Base-by-base conservation (phyloP, 495 filamentous ascomycete genomes). In the Aspergillus bridgeri region DNA sequence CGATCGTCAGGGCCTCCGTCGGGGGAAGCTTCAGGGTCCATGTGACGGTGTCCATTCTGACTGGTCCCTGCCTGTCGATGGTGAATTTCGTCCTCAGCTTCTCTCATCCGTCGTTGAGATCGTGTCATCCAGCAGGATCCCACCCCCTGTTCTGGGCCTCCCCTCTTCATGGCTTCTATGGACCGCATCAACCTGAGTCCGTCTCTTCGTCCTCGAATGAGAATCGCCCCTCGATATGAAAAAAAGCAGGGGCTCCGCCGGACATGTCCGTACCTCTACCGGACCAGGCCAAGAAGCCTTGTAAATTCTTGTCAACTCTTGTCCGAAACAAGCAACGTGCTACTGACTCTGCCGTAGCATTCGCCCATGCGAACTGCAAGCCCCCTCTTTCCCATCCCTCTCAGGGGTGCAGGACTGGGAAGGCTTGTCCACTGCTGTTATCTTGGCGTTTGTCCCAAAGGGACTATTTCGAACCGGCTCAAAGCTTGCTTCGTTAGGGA, bases 221-320 rank as follows among this genome's bases (percentile, higher is more conserved):
- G 15, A 29, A 51, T 51, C 54, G 33, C 51, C 54, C 15, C 3
- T 13, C 11, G 18, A 48, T n/a, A n/a, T n/a, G n/a, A n/a, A n/a
- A n/a, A n/a, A n/a, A n/a, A n/a, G n/a, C n/a, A n/a, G 38, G 43
- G 6, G 20, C 48, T 48, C 5, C 13, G 7, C 47, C 47, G 46
- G 54, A 29, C 27, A 42, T 51, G 20, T 50, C 54, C 54, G 56
- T 53, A 38, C 56, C 21, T 50, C 23, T 15, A 29, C 15, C 44
- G n/a, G 43, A 15, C n/a, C 23, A n/a, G 29, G 51, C 42, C 20
- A 50, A 23, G 19, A 33, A 15, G 8, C 3, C 25, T 43, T 18
- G 22, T n/a, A 25, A 51, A 63, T 33, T 38, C 51, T 58, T 18
- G 22, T n/a, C 47, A 51, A 63, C 33, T 38, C 51, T 58, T 52